A percentile compares a stretch with the other conserved stretches of the same genome.
Conservation (phyloP, 208 protist species). For the Phytomonas serpens region DNA sequence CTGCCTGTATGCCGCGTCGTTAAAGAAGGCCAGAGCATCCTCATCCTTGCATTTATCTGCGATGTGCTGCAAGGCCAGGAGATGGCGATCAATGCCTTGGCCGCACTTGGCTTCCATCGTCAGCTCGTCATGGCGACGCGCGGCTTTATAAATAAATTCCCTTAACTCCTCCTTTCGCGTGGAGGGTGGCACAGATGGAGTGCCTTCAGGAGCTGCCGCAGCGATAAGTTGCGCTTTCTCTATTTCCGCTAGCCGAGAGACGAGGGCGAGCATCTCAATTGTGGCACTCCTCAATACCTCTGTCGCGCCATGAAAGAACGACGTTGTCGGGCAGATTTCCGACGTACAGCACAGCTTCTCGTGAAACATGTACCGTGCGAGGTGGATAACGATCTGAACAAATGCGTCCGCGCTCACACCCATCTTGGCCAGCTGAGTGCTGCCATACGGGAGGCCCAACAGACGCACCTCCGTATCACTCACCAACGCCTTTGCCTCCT, state of each 20-base stretch:
- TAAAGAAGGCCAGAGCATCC: slow-evolving; percentile 72
- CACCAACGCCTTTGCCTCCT: slow-evolving; percentile 58
- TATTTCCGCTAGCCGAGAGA: slow-evolving; percentile 26
- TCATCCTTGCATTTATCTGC: slow-evolving; percentile 50
- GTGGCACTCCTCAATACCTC: slow-evolving; percentile 73
- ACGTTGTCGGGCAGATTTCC: slow-evolving; percentile 43
- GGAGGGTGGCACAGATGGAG: neutral
- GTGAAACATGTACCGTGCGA: slow-evolving; percentile 70
- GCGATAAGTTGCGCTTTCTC: slow-evolving; percentile 6
- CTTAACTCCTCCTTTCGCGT: slow-evolving; percentile 24
- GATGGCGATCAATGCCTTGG: slow-evolving; percentile 84
- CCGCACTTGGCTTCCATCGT: slow-evolving; percentile 48
- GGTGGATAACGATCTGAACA: slow-evolving; percentile 82
- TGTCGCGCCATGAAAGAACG: slow-evolving; percentile 80
- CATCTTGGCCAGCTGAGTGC: slow-evolving; percentile 27
- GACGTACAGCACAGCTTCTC: slow-evolving; percentile 63
- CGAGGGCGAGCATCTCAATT: slow-evolving; percentile 47
- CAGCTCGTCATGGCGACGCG: slow-evolving; percentile 36
- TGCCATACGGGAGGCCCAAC: slow-evolving; percentile 45
- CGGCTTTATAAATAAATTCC: slow-evolving; percentile 42
- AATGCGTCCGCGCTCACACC: slow-evolving; percentile 64
- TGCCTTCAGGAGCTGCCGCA: neutral
- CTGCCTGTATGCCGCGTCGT: slow-evolving; percentile 54
- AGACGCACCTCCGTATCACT: slow-evolving; percentile 48
- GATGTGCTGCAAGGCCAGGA: slow-evolving; percentile 78